Base-by-base conservation (phyloP, 2,329 filamentous ascomycete species). In the Orbilia blumenaviensis region DNA sequence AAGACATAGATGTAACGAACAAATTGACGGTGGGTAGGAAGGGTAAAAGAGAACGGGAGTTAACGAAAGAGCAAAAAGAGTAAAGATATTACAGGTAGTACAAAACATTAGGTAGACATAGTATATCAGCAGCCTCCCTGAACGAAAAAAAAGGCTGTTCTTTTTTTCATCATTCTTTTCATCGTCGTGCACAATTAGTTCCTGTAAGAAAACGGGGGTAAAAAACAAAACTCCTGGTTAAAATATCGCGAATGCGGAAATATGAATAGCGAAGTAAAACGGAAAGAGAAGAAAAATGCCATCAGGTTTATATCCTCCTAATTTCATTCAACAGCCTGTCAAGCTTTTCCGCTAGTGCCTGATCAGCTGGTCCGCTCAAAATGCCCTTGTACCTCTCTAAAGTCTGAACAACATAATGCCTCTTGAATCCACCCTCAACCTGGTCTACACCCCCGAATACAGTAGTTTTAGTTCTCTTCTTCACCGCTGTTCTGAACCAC, bases 401-500 rank as follows among this genome's bases (percentile, higher is more conserved):
- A 29, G 64, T 76, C 12, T 56, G 36, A 18, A 73, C 56, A 16
- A 79, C 77, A 36, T 66, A 72, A 18, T 77, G 67, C n/a, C 42
- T 63, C 60, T 73, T 77, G 27, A 79, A 79, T n/a, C 78, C 78
- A 14, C 69, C 71, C 27, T 68, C 68, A 2, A 73, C 63, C 9
- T 66, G 72, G 41, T 71, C 69, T 3, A 44, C 60, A 4, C 54
- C 73, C n/a, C 54, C 64, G 44, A 72, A 75, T n/a, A 75, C 14
- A 36, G 64, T 68, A 6, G 71, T 68, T 34, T 68, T 75, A 8
- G 62, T 66, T 54, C 48, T 68, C 48, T 58, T 72, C 66, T 52
- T 69, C 36, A 73, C 44, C 21, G 54, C 71, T 34, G 21, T 34
- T 42, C 52, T 83, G 78, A 86, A 88, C 90, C 90, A 92, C 66